Evolutionary conservation across 2,329 filamentous ascomycete genomes (phyloP).

Genomic region (Claviceps sp.): DNA sequence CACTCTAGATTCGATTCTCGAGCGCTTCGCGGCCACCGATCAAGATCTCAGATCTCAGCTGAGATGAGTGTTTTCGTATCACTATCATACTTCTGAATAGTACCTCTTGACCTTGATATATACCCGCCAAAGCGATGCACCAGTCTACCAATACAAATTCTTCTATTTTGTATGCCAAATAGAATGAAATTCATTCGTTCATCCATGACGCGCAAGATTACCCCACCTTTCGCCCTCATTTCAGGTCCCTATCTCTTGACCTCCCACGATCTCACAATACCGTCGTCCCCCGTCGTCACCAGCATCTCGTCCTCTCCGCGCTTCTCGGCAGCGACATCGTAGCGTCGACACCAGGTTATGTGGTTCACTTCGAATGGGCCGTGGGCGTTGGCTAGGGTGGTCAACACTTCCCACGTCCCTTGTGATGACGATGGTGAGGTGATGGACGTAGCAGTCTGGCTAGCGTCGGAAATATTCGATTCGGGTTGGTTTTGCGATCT

Average conservation of each 20-base stretch:
- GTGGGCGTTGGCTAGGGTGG: constrained; percentile 60
- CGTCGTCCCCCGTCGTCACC: constrained; percentile 85
- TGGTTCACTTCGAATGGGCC: constrained; percentile 94
- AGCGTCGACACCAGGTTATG: constrained; percentile 70
- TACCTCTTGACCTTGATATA: too few species aligned
- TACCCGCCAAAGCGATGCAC: too few species aligned
- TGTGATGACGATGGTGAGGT: constrained; percentile 24
- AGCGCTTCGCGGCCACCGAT: too few species aligned
- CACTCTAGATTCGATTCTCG: neutral
- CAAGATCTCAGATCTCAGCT: too few species aligned
- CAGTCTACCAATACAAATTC: too few species aligned
- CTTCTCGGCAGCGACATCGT: constrained; percentile 47
- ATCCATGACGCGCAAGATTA: too few species aligned
- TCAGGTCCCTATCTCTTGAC: constrained; percentile 18
- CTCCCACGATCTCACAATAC: constrained; percentile 72
- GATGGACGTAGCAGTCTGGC: constrained; percentile 4
- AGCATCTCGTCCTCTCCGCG: constrained; percentile 64
- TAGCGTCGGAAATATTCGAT: neutral
- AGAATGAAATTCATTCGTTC: too few species aligned
- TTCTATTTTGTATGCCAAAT: too few species aligned
- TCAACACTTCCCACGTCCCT: constrained; percentile 52
- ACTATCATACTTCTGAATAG: too few species aligned
- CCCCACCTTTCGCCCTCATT: too few species aligned
- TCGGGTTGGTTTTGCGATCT: neutral
- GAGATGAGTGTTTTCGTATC: too few species aligned